Conservation (phyloP, 306 rosid genomes). For the Castanopsis chinensis region DNA sequence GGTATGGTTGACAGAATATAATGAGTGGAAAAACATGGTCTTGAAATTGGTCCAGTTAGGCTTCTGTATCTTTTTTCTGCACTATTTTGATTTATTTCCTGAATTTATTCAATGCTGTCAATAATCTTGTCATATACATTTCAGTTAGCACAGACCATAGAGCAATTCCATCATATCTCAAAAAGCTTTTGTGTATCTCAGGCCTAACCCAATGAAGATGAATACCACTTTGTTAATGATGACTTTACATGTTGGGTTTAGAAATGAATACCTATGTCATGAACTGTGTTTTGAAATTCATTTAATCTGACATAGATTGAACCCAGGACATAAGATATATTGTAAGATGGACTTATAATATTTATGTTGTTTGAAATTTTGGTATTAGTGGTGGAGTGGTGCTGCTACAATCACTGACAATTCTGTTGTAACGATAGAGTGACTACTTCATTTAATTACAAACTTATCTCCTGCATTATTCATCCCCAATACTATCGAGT, state of each 20-base stretch:
- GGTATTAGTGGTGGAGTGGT: not conserved
- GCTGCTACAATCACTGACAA: not conserved
- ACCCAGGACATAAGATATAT: not conserved
- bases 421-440: not conserved
- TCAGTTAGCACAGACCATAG: too few relatives aligned
- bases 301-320: not conserved
- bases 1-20: slow-evolving; percentile 37
- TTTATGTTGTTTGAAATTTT: not conserved
- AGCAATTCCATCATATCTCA: not conserved
- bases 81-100: not conserved
- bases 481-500: not conserved
- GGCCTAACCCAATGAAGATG: not conserved
- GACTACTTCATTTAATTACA: not conserved
- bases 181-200: not conserved
- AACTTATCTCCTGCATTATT: not conserved
- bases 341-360: not conserved
- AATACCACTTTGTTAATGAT: not conserved
- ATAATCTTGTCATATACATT: not conserved
- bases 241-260: not conserved
- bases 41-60: slow-evolving; percentile 16
- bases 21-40: not conserved
- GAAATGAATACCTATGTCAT: not conserved
- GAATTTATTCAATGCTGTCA: not conserved
- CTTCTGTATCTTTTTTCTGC: slow-evolving; percentile 5
- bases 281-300: not conserved